Base-by-base conservation (phyloP, 1,139 yeast species). In the Yamadazyma dendronema region DNA sequence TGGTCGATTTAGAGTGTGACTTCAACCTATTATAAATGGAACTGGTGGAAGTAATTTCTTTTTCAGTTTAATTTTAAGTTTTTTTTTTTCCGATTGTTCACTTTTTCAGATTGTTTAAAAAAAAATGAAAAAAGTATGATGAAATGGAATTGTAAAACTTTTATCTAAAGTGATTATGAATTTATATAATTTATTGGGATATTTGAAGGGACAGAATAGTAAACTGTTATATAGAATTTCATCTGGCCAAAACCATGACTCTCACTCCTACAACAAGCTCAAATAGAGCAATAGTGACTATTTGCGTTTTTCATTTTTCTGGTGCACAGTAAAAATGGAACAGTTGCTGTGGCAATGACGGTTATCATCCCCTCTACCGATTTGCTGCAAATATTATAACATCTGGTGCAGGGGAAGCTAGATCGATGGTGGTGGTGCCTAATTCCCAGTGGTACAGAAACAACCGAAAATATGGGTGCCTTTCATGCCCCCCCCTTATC, bases 1-100 rank as follows among this genome's bases (percentile, higher is more conserved):
- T 19, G 22, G 6, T 9, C 22, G 22, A 12, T 10, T 14, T 16
- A 28, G 21, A 11, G 32, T 30, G 32, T 30, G 32, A 30, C 32
- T 26, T 26, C 14, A 7, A 7, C 17, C 15, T 28, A 13, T 4
- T 16, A 10, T 19, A 16, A 16, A 19, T 26, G 38, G 38, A 35
- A 35, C 34, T 12, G 4, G n/a, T 35, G 38, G 38, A 17, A 27
- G 17, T 27, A 31, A 31, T 35, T 31, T 35, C 32, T 35, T 35
- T 35, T 35, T 35, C 7, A 15, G 13, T 13, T 15, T 6, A 15
- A 27, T 5, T 15, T 14, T 6, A 12, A n/a, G n/a, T 13, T 29
- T 34, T 34, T 34, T 34, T 34, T 33, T 31, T 25, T 32, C 26
- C 24, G 10, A 19, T 17, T 13, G 19, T 13, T 26, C 15, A 27